These are phyloP conservation scores for Fusarium buharicum DNA, from an alignment of 2,329 filamentous ascomycete genomes.

Conservation along the genomic window DNA sequence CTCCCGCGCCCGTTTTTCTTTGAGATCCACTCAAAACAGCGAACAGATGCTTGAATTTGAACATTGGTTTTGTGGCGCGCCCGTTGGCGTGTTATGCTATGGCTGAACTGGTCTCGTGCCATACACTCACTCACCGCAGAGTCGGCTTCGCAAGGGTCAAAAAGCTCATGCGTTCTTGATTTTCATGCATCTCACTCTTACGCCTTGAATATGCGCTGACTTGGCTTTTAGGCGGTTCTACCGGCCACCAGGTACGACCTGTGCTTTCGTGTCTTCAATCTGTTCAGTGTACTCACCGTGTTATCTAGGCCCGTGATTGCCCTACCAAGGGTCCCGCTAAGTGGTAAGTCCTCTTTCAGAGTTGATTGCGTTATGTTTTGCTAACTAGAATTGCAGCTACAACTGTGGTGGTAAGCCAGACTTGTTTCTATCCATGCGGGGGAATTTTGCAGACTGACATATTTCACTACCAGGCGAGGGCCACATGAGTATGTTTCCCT, in stretches of 20 bases:
- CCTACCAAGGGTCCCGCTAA: constrained; percentile 84
- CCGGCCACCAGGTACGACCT: constrained; percentile 75
- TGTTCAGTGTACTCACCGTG: constrained; percentile 21
- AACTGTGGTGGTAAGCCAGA: constrained; percentile 77
- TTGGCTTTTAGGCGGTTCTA: constrained; percentile 70
- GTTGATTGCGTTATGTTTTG: neutral
- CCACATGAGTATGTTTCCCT: constrained; percentile 77
- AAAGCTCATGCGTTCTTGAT: neutral
- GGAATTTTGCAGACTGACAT: constrained; percentile 40
- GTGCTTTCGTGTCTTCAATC: constrained; percentile 4
- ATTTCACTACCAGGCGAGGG: constrained; percentile 63
- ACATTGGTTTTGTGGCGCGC: neutral
- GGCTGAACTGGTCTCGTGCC: constrained; percentile 10
- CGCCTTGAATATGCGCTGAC: constrained; percentile 32
- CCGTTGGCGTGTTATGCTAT: constrained; percentile 1
- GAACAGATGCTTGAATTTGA: neutral
- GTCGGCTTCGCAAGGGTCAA: constrained; percentile 1
- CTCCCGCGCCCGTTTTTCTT: neutral
- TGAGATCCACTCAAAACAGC: neutral
- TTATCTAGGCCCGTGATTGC: constrained; percentile 79
- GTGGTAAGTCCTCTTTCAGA: constrained; percentile 67
- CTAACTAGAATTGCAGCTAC: constrained; percentile 65
- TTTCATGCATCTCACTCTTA: neutral
- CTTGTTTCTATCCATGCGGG: neutral
- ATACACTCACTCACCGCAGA: neutral